These are phyloP conservation scores for Aurinia saxatilis DNA, from an alignment of 345 rosid genomes.

Conservation along the genomic window DNA sequence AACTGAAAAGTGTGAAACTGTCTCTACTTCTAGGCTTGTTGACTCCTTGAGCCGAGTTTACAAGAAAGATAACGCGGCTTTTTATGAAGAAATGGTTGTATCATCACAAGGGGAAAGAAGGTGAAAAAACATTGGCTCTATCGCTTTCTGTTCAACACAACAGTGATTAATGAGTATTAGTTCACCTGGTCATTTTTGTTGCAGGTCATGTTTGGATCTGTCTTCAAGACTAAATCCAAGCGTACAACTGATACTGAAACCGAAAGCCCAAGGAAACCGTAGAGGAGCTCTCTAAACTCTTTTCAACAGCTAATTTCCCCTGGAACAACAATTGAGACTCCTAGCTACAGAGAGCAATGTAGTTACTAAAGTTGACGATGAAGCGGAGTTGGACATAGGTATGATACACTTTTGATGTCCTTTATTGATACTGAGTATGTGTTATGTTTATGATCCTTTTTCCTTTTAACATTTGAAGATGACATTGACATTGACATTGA, in stretches of 20 bases:
- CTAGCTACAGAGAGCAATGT: background rate
- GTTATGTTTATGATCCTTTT: background rate
- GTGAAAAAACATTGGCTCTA: constrained; percentile 26
- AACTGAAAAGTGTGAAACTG: background rate
- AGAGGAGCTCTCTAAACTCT: constrained; percentile 50
- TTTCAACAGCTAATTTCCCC: constrained; percentile 55
- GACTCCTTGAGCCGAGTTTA: constrained; percentile 50
- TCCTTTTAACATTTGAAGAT: constrained; percentile 38
- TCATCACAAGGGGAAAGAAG: constrained; percentile 58
- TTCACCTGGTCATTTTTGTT: background rate
- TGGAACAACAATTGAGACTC: constrained; percentile 18
- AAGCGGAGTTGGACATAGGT: constrained; percentile 62
- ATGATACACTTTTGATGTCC: constrained; percentile 3
- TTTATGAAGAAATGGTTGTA: constrained; percentile 30
- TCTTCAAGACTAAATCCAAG: constrained; percentile 59
- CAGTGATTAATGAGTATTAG: background rate
- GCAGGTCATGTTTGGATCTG: constrained; percentile 84
- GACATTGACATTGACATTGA: constrained; percentile 78
- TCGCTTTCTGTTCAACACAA: background rate
- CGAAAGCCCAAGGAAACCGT: constrained; percentile 58
- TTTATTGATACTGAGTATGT: background rate
- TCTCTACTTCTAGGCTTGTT: constrained; percentile 39
- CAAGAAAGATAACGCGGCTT: constrained; percentile 33
- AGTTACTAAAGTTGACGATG: constrained; percentile 32
- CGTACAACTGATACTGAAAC: constrained; percentile 44